Percentiles rank a stretch among this genome's conserved stretches.
Conservation (phyloP, 1,284 basidiomycete species). For the Ustilago vetiveriae region DNA sequence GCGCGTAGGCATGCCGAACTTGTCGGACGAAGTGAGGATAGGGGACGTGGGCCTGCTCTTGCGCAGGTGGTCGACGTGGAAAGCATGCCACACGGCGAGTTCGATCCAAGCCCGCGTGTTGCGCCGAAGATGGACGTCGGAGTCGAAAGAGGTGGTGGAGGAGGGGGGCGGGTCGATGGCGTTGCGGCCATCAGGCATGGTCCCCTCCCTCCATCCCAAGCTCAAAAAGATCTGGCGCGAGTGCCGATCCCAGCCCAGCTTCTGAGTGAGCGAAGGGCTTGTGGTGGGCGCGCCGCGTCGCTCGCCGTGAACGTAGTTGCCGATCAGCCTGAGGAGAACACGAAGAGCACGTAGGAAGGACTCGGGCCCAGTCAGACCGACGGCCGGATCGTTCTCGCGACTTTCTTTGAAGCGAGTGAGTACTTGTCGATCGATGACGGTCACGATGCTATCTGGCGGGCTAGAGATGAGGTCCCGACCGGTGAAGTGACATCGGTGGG, state of each 20-base stretch:
- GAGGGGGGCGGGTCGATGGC: constrained; percentile 17
- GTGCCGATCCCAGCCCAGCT: constrained; percentile 42
- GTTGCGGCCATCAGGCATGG: constrained; percentile 34
- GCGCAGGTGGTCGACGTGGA: constrained; percentile 20
- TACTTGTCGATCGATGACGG: constrained; percentile 28
- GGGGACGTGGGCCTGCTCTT: constrained; percentile 16
- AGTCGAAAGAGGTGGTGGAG: neutral
- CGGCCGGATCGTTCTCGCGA: constrained; percentile 29
- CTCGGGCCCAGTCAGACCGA: constrained; percentile 31
- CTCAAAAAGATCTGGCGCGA: constrained; percentile 28
- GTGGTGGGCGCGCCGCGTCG: constrained; percentile 27
- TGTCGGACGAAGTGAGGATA: constrained; percentile 4
- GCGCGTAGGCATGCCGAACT: constrained; percentile 4
- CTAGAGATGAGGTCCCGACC: constrained; percentile 31
- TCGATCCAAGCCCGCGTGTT: constrained; percentile 52
- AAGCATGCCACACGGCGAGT: constrained; percentile 36
- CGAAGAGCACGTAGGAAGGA: constrained; percentile 37
- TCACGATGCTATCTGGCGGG: constrained; percentile 37
- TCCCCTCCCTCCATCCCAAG: constrained; percentile 33
- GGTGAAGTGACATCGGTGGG: constrained; percentile 35
- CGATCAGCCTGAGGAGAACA: constrained; percentile 35
- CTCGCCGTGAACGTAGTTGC: constrained; percentile 49
- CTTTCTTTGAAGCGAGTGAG: constrained; percentile 29
- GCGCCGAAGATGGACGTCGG: constrained; percentile 8
- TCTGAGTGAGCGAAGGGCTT: constrained; percentile 28